Evolutionary conservation across 202 grass and related monocot genomes (phyloP).

Genomic region (Schoenoplectus triqueter): DNA sequence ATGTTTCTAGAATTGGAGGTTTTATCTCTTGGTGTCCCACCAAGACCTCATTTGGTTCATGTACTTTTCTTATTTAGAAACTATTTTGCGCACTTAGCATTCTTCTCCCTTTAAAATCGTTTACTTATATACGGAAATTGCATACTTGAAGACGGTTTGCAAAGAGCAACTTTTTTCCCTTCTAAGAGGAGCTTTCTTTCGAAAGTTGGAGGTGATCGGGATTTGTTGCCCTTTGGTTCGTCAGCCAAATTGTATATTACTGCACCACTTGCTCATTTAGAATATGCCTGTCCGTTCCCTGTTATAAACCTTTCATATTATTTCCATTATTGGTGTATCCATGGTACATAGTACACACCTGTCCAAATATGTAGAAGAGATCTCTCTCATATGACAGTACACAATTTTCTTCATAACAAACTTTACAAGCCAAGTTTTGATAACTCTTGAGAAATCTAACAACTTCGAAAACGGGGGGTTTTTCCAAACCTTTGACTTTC

Average conservation of each 20-base stretch:
- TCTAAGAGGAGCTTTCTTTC: background rate
- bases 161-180: background rate
- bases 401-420: too few species aligned
- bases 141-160: background rate
- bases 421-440: too few species aligned
- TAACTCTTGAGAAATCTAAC: too few species aligned
- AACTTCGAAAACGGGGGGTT: too few species aligned
- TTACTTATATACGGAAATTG: background rate
- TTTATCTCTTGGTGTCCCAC: background rate
- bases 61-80: constrained; percentile 30
- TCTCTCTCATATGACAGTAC: too few species aligned
- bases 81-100: background rate
- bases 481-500: too few species aligned
- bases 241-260: background rate
- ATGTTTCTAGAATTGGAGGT: constrained; percentile 5
- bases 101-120: background rate
- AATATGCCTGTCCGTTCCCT: background rate
- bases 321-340: background rate
- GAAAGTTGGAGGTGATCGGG: background rate
- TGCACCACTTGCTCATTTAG: background rate
- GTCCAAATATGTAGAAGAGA: too few species aligned
- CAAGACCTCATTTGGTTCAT: constrained; percentile 12
- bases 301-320: background rate
- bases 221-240: background rate
- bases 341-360: too few species aligned